Percentiles rank a stretch among this genome's conserved stretches.
These are phyloP conservation scores for Hyparrhenia diplandra DNA, from an alignment of 176 grass and related monocot species.

Conservation along the genomic window DNA sequence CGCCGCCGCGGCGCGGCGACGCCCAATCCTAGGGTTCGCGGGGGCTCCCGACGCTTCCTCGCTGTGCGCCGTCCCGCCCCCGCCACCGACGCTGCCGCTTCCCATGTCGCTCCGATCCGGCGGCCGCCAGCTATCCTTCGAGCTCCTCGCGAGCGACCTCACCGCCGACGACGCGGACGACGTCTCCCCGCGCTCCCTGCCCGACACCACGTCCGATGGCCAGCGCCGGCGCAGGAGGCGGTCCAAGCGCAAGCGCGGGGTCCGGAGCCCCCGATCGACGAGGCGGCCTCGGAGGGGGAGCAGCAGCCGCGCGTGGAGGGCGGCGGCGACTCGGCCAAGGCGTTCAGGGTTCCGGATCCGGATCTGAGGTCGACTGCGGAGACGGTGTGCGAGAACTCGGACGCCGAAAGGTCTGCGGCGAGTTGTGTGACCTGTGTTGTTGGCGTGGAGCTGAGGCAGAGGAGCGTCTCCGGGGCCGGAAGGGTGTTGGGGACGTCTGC, in stretches of 20 bases:
- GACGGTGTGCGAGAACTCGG: slow-evolving; percentile 47
- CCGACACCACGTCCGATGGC: slow-evolving; percentile 22
- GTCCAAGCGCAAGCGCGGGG: slow-evolving; percentile 46
- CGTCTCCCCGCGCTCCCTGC: slow-evolving; percentile 34
- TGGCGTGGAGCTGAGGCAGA: slow-evolving; percentile 80
- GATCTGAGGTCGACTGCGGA: slow-evolving; percentile 50
- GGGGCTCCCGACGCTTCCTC: not conserved
- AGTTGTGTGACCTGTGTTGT: slow-evolving; percentile 58
- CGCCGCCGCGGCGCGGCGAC: slow-evolving; percentile 20
- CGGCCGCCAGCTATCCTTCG: slow-evolving; percentile 68
- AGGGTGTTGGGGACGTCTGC: slow-evolving; percentile 18
- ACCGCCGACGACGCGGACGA: slow-evolving; percentile 30
- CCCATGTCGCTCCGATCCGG: slow-evolving; percentile 66
- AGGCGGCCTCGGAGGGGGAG: slow-evolving; percentile 14
- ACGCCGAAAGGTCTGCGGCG: slow-evolving; percentile 43
- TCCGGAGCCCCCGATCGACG: slow-evolving; percentile 43
- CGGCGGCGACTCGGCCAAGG: not conserved
- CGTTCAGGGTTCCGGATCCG: slow-evolving; percentile 24
- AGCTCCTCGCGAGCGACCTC: slow-evolving; percentile 60
- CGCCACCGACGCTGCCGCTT: too few species aligned
- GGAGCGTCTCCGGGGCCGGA: slow-evolving; percentile 50
- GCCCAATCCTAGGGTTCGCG: slow-evolving; percentile 15
- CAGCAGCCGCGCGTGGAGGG: slow-evolving; percentile 9
- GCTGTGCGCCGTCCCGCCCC: not conserved
- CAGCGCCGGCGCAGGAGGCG: slow-evolving; percentile 31